Conservation (phyloP, 371 early-diverging fungal genomes). For the Syncephalastrum contaminatum region DNA sequence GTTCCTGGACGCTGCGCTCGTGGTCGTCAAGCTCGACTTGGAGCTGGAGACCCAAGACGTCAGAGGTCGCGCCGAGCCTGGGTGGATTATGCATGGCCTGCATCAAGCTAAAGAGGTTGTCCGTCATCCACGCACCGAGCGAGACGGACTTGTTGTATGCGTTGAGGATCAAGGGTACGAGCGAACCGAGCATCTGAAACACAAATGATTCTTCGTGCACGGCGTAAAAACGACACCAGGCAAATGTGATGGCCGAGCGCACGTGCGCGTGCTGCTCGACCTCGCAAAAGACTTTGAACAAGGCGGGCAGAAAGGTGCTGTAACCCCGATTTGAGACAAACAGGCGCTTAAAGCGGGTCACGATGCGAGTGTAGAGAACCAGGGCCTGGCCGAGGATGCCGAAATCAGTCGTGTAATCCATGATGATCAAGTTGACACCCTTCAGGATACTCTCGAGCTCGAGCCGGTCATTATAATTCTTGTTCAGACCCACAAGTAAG, state of each 20-base stretch:
- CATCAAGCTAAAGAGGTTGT: constrained; percentile 43
- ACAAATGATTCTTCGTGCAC: constrained; percentile 69
- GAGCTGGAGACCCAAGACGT: constrained; percentile 45
- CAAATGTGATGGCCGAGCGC: constrained; percentile 55
- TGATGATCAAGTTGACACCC: constrained; percentile 58
- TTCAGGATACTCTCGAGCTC: constrained; percentile 58
- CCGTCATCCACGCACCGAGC: constrained; percentile 44
- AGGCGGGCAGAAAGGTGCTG: constrained; percentile 51
- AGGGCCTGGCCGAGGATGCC: constrained; percentile 59
- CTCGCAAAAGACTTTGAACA: constrained; percentile 66
- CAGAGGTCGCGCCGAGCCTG: constrained; percentile 37
- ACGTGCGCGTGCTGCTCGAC: constrained; percentile 40
- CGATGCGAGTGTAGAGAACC: constrained; percentile 55
- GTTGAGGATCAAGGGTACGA: constrained; percentile 57
- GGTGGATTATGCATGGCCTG: constrained; percentile 45
- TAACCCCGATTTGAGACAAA: constrained; percentile 64
- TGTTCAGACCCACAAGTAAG: constrained; percentile 54
- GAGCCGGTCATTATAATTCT: constrained; percentile 53
- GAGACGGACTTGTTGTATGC: constrained; percentile 32
- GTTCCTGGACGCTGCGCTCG: constrained; percentile 43
- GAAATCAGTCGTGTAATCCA: constrained; percentile 54
- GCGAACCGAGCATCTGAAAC: constrained; percentile 64
- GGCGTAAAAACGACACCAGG: constrained; percentile 61
- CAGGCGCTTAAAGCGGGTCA: constrained; percentile 56
- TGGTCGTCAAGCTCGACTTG: constrained; percentile 53